These are phyloP conservation scores for Otatea glauca DNA, from an alignment of 176 grass and related monocot species.

Conservation along the genomic window DNA sequence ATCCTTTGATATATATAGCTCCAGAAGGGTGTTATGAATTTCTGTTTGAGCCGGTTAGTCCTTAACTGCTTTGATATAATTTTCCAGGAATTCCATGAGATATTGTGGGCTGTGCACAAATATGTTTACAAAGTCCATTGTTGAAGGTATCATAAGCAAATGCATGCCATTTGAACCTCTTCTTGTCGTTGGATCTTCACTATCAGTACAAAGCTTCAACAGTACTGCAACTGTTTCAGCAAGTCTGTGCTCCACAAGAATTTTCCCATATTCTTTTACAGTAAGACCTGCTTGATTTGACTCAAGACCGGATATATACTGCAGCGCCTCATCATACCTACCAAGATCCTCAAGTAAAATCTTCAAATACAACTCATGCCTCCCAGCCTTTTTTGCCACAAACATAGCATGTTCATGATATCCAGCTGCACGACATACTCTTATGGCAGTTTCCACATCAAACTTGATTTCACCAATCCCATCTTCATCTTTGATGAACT, in stretches of 20 bases:
- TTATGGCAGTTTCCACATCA: slow-evolving; percentile 98
- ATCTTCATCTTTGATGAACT: slow-evolving; percentile 93
- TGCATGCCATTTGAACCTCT: slow-evolving; percentile 59
- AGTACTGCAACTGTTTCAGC: slow-evolving; percentile 91
- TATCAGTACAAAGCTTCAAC: slow-evolving; percentile 72
- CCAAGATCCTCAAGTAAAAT: slow-evolving; percentile 98
- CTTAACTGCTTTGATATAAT: slow-evolving; percentile 77
- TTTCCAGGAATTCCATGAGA: slow-evolving; percentile 96
- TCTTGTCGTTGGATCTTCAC: slow-evolving; percentile 57
- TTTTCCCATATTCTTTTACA: slow-evolving; percentile 97
- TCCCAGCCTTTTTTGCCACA: slow-evolving; percentile 93
- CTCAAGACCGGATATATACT: slow-evolving; percentile 92
- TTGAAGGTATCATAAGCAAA: slow-evolving; percentile 80
- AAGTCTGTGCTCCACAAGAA: slow-evolving; percentile 87
- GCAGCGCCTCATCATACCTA: slow-evolving; percentile 85
- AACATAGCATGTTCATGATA: slow-evolving; percentile 99
- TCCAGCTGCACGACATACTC: slow-evolving; percentile 89
- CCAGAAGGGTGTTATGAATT: slow-evolving; percentile 95
- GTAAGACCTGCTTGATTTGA: slow-evolving; percentile 90
- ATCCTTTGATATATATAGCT: slow-evolving; percentile 89
- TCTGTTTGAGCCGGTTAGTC: slow-evolving; percentile 87
- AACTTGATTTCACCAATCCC: slow-evolving; percentile 85
- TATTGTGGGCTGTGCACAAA: slow-evolving; percentile 82
- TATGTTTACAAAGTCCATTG: slow-evolving; percentile 97
- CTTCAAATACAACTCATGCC: slow-evolving; percentile 97